Evolutionary conservation across 345 rosid species (phyloP).

Genomic region (Rubroshorea leprosula): DNA sequence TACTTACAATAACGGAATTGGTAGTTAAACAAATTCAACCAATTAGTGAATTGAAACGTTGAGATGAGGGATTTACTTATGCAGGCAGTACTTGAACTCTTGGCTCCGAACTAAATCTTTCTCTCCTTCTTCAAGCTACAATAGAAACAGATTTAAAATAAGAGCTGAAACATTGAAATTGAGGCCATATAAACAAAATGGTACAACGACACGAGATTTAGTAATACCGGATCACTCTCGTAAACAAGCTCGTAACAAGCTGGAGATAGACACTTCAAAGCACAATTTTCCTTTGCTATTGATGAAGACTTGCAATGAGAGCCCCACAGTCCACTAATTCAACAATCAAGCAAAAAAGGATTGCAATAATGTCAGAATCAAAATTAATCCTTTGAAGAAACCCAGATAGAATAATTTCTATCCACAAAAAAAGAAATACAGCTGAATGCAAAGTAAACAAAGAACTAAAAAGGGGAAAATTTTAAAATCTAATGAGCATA

Average conservation of each 20-base stretch:
- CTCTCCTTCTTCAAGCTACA: slow-evolving; percentile 10
- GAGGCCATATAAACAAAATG: neutral
- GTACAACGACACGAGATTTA: no score
- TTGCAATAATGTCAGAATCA: neutral
- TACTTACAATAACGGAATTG: no score
- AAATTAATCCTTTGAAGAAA: neutral
- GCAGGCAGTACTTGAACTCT: slow-evolving; percentile 3
- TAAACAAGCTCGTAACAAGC: slow-evolving; percentile 10
- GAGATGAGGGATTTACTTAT: neutral
- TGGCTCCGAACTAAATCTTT: slow-evolving; percentile 7
- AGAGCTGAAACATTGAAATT: neutral
- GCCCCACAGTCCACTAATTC: slow-evolving; percentile 52
- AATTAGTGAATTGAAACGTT: neutral
- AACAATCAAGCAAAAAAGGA: neutral
- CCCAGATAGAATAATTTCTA: no score
- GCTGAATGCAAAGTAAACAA: neutral
- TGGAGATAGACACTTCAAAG: slow-evolving; percentile 41
- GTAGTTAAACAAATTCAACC: no score
- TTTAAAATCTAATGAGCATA: no score
- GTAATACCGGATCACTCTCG: slow-evolving; percentile 19
- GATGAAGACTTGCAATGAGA: slow-evolving; percentile 43
- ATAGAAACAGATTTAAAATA: neutral
- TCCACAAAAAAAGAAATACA: neutral
- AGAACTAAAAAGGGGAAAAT: neutral
- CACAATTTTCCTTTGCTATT: slow-evolving; percentile 49